Evolutionary conservation across 1,139 yeast species (phyloP).

Genomic region (Scheffersomyces quercinus): DNA sequence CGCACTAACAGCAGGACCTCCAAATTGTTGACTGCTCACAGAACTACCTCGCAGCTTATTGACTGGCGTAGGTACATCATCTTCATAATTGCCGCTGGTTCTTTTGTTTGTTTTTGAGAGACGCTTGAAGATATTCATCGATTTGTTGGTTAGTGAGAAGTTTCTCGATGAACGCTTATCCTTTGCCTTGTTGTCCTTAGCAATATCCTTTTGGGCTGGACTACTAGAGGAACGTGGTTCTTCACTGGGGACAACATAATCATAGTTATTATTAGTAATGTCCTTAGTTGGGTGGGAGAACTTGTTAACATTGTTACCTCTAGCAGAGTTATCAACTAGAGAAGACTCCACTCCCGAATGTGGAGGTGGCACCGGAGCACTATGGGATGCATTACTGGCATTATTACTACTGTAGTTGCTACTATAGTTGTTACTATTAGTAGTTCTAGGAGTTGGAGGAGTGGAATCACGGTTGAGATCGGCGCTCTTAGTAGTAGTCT

Average conservation of each 20-base stretch:
- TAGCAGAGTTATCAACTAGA: neutral
- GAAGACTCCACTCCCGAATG: neutral
- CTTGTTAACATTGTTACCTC: neutral
- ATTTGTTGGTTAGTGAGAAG: constrained; percentile 27
- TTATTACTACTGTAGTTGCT: neutral
- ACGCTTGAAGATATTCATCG: constrained; percentile 36
- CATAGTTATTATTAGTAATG: neutral
- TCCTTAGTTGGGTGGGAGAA: constrained; percentile 4
- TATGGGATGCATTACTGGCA: neutral
- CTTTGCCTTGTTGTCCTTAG: constrained; percentile 3
- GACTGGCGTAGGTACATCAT: constrained; percentile 9
- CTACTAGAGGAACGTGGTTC: too few species aligned
- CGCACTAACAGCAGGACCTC: neutral
- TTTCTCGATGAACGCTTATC: constrained; percentile 24
- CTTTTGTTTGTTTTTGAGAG: constrained; percentile 30
- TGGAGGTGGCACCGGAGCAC: neutral
- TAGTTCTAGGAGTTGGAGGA: constrained; percentile 24
- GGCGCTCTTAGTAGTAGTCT: constrained; percentile 16
- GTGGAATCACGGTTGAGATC: constrained; percentile 10
- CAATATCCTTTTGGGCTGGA: neutral
- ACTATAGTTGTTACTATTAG: constrained; percentile 12
- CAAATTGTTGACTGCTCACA: neutral
- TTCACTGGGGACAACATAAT: too few species aligned
- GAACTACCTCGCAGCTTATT: constrained; percentile 16
- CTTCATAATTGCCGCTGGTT: constrained; percentile 15